Base-by-base conservation (phyloP, 768 basidiomycete genomes). In the Hygrocybe punicea region DNA sequence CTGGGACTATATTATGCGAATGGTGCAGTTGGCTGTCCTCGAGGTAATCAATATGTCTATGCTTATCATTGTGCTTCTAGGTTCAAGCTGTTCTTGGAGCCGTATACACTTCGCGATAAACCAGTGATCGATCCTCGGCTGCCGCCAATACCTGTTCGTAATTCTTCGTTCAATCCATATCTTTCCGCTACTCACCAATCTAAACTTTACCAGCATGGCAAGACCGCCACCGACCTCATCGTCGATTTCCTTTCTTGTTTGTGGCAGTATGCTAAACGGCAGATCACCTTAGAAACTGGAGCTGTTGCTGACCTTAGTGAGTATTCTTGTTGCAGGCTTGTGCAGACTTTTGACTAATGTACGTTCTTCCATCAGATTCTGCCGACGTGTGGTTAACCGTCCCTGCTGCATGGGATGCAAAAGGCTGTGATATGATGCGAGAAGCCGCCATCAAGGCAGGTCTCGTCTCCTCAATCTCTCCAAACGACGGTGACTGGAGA, bases 1-100 rank as follows among this genome's bases (percentile, higher is more conserved):
- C 81, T 3, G 89, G 90, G 7, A 84, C 82, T 11, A 74, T 71
- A n/a, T 71, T 76, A 55, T 81, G 80, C 59, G 81, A 82, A 70
- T 81, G 80, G 79, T 62, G 19, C 29, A 48, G 16, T 21, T 29
- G 2, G 8, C 23, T 19, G 8, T 51, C 33, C 35, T 33, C 23
- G 19, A 19, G 3, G 47, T n/a, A 13, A 11, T n/a, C 33, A 4
- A 6, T 2, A 44, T 21, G 33, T 16, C 13, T 29, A 10, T n/a
- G 6, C 33, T 21, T 53, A 21, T 34, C n/a, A n/a, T 21, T 53
- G n/a, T 49, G 11, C 29, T 4, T 29, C n/a, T 19, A 62, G 84
- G 85, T 95, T 93, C 78, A 94, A 94, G 66, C 75, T 94, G 51
- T 91, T 90, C 70, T 76, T 95, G 56, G 91, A 93, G 64, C 92